These are phyloP conservation scores for Carnegiea gigantea DNA, from an alignment of 179 eudicot species.

Conservation along the genomic window DNA sequence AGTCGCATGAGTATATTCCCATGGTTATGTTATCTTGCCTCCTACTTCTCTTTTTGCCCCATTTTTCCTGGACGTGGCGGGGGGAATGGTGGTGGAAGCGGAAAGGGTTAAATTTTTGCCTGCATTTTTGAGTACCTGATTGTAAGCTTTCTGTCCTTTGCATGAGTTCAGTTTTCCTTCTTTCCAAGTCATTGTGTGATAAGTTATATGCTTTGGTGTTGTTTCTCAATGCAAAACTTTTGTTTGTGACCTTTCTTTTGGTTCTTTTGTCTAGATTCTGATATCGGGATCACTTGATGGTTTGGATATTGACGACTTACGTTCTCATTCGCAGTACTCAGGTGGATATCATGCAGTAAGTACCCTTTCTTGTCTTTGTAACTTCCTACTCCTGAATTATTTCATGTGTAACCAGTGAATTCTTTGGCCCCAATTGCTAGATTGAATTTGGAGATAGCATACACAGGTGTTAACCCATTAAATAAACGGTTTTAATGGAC, in stretches of 20 bases:
- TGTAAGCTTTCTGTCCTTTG: neutral
- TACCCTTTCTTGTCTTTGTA: conserved; percentile 6
- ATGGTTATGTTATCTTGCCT: no score
- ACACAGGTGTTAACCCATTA: neutral
- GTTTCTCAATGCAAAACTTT: neutral
- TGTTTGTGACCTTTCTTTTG: neutral
- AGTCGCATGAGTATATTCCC: no score
- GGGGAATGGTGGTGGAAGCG: neutral
- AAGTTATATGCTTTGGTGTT: neutral
- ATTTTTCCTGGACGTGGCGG: no score
- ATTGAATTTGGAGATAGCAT: neutral
- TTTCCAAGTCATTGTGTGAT: neutral
- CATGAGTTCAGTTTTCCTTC: neutral
- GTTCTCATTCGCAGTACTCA: conserved; percentile 68
- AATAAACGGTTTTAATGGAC: neutral
- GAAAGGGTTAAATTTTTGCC: neutral
- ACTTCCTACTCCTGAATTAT: neutral
- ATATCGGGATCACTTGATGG: conserved; percentile 94
- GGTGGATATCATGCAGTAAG: conserved; percentile 89
- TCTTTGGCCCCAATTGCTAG: neutral
- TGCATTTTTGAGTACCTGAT: neutral
- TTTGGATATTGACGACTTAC: conserved; percentile 78
- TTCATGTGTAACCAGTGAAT: neutral
- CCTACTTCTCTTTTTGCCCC: no score
- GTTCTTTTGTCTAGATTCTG: conserved; percentile 53